Evolutionary conservation across 2,329 filamentous ascomycete species (phyloP).

Genomic region (Trichoderma guizhouense): DNA sequence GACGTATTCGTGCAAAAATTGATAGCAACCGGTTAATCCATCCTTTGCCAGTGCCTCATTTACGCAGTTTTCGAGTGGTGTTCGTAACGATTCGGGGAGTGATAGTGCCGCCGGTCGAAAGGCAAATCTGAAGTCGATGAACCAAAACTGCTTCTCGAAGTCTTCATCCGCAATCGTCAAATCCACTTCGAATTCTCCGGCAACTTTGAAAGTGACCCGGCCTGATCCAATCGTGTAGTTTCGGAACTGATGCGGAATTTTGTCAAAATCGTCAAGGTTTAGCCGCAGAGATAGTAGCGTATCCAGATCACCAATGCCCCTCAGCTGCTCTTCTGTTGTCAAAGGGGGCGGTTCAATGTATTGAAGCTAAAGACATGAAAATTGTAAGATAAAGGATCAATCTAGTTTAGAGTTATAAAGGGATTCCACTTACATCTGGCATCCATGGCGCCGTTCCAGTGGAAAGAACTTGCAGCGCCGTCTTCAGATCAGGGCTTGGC

Average conservation of each 20-base stretch:
- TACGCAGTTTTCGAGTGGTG: slow-evolving; percentile 64
- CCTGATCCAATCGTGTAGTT: slow-evolving; percentile 78
- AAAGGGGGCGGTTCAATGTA: slow-evolving; percentile 74
- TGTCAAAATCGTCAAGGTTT: slow-evolving; percentile 78
- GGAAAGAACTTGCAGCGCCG: slow-evolving; percentile 79
- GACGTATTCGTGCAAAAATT: slow-evolving; percentile 81
- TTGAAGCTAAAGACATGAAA: slow-evolving; percentile 51
- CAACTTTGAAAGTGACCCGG: slow-evolving; percentile 82
- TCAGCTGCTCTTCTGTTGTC: slow-evolving; percentile 67
- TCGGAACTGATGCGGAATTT: slow-evolving; percentile 69
- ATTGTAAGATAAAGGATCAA: not conserved
- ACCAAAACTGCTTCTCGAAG: slow-evolving; percentile 80
- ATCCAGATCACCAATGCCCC: slow-evolving; percentile 76
- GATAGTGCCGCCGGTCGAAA: slow-evolving; percentile 67
- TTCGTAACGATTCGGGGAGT: slow-evolving; percentile 61
- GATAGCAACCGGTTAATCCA: slow-evolving; percentile 77
- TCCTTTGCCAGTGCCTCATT: slow-evolving; percentile 68
- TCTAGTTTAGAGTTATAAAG: slow-evolving; percentile 30
- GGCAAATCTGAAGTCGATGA: slow-evolving; percentile 84
- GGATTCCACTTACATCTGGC: slow-evolving; percentile 60
- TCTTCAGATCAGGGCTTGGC: slow-evolving; percentile 86
- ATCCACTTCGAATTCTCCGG: slow-evolving; percentile 87
- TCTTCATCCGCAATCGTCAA: slow-evolving; percentile 87
- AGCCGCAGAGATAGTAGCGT: slow-evolving; percentile 77
- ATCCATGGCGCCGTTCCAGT: slow-evolving; percentile 75